These are phyloP conservation scores for bread wheat (Triticum aestivum) DNA, from an alignment of 176 grass and related monocot genomes.

Conservation along the genomic window DNA sequence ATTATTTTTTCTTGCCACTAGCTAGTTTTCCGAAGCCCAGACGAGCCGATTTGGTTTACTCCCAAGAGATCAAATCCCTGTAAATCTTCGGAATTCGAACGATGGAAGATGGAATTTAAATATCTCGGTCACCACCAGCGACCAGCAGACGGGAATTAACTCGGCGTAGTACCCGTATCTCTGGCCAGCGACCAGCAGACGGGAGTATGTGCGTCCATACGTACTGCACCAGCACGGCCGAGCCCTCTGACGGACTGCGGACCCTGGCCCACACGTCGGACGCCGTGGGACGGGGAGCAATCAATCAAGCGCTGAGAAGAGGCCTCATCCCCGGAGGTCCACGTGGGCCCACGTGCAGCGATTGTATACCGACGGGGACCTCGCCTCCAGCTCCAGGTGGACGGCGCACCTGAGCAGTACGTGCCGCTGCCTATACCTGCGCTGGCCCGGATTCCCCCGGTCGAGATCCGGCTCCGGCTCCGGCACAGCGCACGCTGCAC, in stretches of 20 bases:
- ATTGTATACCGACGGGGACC: not conserved
- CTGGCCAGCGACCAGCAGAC: not conserved
- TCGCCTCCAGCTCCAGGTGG: not conserved
- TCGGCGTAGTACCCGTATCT: not conserved
- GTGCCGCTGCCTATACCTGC: not conserved
- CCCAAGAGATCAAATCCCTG: not conserved
- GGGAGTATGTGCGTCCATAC: not conserved
- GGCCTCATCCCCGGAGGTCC: not conserved
- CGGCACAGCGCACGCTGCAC: not conserved
- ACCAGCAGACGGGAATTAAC: not conserved
- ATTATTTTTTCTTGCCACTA: not conserved
- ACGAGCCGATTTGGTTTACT: not conserved
- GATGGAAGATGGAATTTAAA: too few species aligned
- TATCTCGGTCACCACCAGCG: not conserved
- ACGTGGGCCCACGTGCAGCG: conserved; percentile 10
- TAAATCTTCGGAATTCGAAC: too few species aligned
- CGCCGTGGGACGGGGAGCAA: not conserved
- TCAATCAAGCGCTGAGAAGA: too few species aligned
- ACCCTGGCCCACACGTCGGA: conserved; percentile 8
- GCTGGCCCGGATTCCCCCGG: not conserved
- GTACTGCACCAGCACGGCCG: not conserved
- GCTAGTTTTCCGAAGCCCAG: not conserved
- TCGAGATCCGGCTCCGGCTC: not conserved
- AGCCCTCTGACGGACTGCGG: not conserved
- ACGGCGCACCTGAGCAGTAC: conserved; percentile 24